Conservation (phyloP, 2,329 filamentous ascomycete genomes). For the Botrytis hyacinthi region DNA sequence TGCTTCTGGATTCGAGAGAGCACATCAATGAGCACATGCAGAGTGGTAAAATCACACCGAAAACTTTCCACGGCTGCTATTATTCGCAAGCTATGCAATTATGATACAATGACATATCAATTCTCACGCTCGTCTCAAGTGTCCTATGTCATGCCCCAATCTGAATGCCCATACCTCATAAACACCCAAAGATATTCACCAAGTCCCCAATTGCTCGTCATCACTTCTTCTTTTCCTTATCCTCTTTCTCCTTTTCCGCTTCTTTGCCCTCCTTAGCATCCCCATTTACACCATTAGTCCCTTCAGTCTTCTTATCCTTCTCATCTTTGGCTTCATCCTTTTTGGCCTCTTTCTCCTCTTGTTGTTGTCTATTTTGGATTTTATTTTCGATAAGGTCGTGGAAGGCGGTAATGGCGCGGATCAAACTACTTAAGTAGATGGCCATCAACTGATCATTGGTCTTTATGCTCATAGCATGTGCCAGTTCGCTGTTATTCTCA, state of each 20-base stretch:
- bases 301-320: slow-evolving; percentile 65
- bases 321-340: slow-evolving; percentile 59
- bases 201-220: slow-evolving; percentile 28
- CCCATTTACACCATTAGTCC: slow-evolving; percentile 53
- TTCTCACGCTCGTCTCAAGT: slow-evolving; percentile 12
- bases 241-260: slow-evolving; percentile 53
- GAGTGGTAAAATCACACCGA: background rate
- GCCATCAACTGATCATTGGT: slow-evolving; percentile 99
- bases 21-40: background rate
- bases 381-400: slow-evolving; percentile 99
- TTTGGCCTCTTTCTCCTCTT: slow-evolving; percentile 89
- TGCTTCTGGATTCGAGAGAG: background rate
- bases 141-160: slow-evolving; percentile 15
- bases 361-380: slow-evolving; percentile 96
- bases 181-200: slow-evolving; percentile 30
- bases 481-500: slow-evolving; percentile 74
- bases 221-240: slow-evolving; percentile 50
- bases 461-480: slow-evolving; percentile 97
- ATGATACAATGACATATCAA: slow-evolving; percentile 39
- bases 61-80: slow-evolving; percentile 24
- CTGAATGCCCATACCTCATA: slow-evolving; percentile 25
- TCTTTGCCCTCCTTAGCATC: slow-evolving; percentile 50
- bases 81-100: slow-evolving; percentile 36
- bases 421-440: slow-evolving; percentile 95
- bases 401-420: slow-evolving; percentile 97